Evolutionary conservation across 2,329 filamentous ascomycete species (phyloP), one percentile per base, ranked within the genome.

Genomic region (Fusarium nurragi): DNA sequence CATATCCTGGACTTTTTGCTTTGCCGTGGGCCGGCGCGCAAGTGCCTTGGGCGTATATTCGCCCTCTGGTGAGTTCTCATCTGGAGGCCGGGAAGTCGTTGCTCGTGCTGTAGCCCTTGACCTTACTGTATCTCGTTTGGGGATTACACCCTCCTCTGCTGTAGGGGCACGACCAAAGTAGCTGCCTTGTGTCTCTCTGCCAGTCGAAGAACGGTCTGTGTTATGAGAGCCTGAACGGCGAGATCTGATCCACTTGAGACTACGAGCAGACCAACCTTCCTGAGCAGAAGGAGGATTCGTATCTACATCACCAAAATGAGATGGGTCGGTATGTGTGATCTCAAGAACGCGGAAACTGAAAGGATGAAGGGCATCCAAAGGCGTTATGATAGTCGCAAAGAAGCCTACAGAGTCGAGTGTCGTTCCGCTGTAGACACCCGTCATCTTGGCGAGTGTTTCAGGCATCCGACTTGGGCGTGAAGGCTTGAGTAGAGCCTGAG

Each of bases 331-430:
- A 65, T 86, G 84, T 59, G 69, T 75, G 54, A 87, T 86, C 55
- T 80, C 72, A 25, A 83, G 67, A 30, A 84, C 78, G 61, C 77
- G 75, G 71, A 87, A 85, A 16, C 77, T 74, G 55, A 83, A 85
- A 4, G 81, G 73, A 5, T 76, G 75, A 18, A 83, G 67, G 7
- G 81, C 76, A 40, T 86, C 84, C 19, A 87, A 79, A 5, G 82
- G 83, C 48, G 86, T 84, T 54, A 88, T 81, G 61, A 88, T 84
- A 65, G 86, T 86, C 37, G 86, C 84, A 65, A 88, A 88, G 77
- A 86, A 88, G 52, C 86, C 86, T 6, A 88, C 81, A 2, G 83
- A 81, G 53, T 83, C 80, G 25, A 87, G 79, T 3, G 80, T 77
- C 5, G 81, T 83, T 44, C 86, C 86, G 59, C 81, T 86, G 64